Conservation (phyloP, 257 asterid genomes). For the Cordia subcordata region DNA sequence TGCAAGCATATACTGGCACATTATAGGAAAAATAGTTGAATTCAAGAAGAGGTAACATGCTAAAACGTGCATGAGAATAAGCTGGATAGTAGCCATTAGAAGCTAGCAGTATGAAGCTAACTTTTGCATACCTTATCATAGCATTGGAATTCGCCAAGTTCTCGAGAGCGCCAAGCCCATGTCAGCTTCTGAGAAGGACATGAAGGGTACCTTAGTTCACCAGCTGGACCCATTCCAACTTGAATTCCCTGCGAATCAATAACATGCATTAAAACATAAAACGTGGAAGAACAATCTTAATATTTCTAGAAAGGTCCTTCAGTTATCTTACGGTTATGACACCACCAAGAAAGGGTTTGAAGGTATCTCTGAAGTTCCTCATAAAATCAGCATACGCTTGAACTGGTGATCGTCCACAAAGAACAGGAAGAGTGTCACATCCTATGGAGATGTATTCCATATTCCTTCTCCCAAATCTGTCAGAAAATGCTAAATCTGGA, state of each 20-base stretch:
- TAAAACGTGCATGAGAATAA: not conserved
- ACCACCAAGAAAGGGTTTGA: conserved; percentile 60
- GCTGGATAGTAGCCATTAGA: not conserved
- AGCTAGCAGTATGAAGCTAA: not conserved
- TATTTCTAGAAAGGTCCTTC: not conserved
- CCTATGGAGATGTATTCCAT: conserved; percentile 73
- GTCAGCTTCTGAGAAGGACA: conserved; percentile 36
- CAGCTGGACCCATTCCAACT: conserved; percentile 83
- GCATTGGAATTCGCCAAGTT: conserved; percentile 76
- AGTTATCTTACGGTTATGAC: conserved; percentile 52
- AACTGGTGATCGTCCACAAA: conserved; percentile 70
- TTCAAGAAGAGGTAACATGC: conserved; percentile 1
- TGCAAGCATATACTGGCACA: conserved; percentile 74
- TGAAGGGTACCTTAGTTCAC: conserved; percentile 79
- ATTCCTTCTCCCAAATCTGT: conserved; percentile 62
- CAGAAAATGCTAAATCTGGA: conserved; percentile 57
- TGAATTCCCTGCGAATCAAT: conserved; percentile 57
- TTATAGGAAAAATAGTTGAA: conserved; percentile 12
- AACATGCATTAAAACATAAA: conserved; percentile 15
- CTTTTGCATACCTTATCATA: conserved; percentile 53
- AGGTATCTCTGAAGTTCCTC: conserved; percentile 69
- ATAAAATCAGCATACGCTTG: conserved; percentile 76
- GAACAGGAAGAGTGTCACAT: conserved; percentile 67
- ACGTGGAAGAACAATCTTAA: conserved; percentile 7
- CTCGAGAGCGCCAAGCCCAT: conserved; percentile 46